Base-by-base conservation (phyloP, 768 basidiomycete species). In the Pleurotus sapidus region DNA sequence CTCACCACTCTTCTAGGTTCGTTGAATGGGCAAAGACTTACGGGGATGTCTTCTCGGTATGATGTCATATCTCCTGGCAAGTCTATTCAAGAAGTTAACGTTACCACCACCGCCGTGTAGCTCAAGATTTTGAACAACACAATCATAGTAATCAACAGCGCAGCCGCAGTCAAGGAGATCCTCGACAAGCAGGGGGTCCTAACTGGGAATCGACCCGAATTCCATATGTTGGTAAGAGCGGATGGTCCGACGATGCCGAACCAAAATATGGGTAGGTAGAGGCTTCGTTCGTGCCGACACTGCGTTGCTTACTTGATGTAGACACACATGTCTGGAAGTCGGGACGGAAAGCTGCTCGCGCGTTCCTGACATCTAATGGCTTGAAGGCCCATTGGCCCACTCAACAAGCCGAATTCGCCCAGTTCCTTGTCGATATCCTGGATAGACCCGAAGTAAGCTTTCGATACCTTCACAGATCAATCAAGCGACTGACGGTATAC, bases 371-470 rank as follows among this genome's bases (percentile, higher is more conserved):
- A 7, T 54, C 54, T 6, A 59, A 66, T 38, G 63, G 60, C 1
- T 63, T 59, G 40, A 50, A 57, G 11, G 43, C 51, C 40, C 64
- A 63, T 53, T 50, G 65, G 9, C 67, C 64, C 4, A 64, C 68
- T 7, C 70, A 69, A 53, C 56, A 55, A 9, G 70, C 65, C 1
- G 70, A 71, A 56, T 49, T 67, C 11, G 54, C 61, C 20, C 71
- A 70, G 56, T 60, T 72, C 30, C 59, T 72, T 59, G 57, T 65
- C 25, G 71, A 72, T 30, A 34, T 72, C 9, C 42, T 72, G 30
- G 58, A 62, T 12, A 46, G 60, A 3, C 70, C 71, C 8, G 57
- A 67, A 55, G 70, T 72, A 46, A 5, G 56, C 18, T 11, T 43
- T 4, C 6, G 15, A 14, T 6, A 6, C 7, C 4, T 14, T n/a